Evolutionary conservation across 2,329 filamentous ascomycete species (phyloP), one percentile per base, ranked within the genome.

Genomic region (Grosmannia huntii): DNA sequence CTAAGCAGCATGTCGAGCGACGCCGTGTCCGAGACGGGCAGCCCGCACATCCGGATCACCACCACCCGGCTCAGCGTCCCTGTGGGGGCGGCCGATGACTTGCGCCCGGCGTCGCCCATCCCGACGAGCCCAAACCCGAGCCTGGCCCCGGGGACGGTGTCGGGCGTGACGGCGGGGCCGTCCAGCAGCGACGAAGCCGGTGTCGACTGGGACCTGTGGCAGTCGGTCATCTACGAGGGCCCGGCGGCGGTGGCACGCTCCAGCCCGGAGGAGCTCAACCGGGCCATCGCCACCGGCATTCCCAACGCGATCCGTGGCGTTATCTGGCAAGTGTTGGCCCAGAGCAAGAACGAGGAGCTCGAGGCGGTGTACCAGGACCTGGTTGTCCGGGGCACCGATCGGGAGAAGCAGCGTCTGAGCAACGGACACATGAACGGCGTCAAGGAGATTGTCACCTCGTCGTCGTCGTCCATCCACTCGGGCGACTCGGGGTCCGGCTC

Each of bases 171-270:
- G 27, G 84, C 85, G 25, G 88, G 88, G 1, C 87, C 87, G 10
- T 85, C 89, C 3, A 83, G 84, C 25, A 78, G 85, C 62, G 73
- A 75, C 16, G 88, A 91, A 66, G 76, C 78, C 19, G 7, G 54
- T 1, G 94, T 99, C n/a, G 90, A 99, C 68, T 99, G 94, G 94
- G 94, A 99, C 70, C 75, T 99, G 46, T 99, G 94, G 94, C 92
- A 99, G 69, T 84, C 87, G 27, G 87, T 99, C 4, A 94, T 99
- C 38, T 95, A 96, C 64, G 89, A 96, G 73, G 94, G 94, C 0
- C 90, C 91, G 19, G 84, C 89, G 31, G 92, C 90, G 11, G 87
- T 97, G 55, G 87, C 89, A 12, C 84, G 89, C 60, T 90, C 90
- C 4, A 96, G 90, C 67, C 80, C 92, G 0, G 89, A 95, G 66